Evolutionary conservation across 345 rosid species (phyloP), one percentile per base, ranked within the genome.

Genomic region (Clausena lansium): DNA sequence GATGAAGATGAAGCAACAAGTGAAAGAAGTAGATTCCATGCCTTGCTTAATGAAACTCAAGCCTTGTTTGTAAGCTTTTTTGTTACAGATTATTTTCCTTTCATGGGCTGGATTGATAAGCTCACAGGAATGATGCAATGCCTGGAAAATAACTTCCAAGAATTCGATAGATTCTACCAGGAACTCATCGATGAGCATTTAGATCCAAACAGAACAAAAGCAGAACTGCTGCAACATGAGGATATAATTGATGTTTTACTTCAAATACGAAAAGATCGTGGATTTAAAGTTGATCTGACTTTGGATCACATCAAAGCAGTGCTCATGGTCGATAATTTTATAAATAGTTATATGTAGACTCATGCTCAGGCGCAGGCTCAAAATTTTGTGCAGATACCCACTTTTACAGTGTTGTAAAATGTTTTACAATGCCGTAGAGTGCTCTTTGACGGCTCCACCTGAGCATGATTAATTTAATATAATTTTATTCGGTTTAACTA

Each of bases 291-390:
- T 58, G 62, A 86, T 50, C 79, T 90, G 45, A 83, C 84, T 2
- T 36, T 58, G 22, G 90, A 88, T 68, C 87, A 88, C 70, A 80
- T 89, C 85, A 89, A 90, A 85, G 93, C 84, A 36, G 52, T 88
- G 15, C 86, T 92, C 68, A 85, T 83, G 86, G 94, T 90, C 62
- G 35, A 82, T 30, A 30, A 30, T 4, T 41, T 30, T 28, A 7
- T 70, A 62, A 80, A 67, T 50, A 45, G 50, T 11, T 45, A 13
- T 13, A 3, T 3, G 17, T 45, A 13, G 17, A 45, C 50, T 45
- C 17, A 4, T 11, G 50, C 50, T 45, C 13, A 13, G 50, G 50
- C 5, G 50, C 17, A 45, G 50, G 3, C 17, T 45, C 50, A 45
- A 45, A 45, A 45, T 45, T 45, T 45, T 11, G 50, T 45, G 50